Evolutionary conservation across 306 rosid species (phyloP).

Genomic region (Glycyrrhiza uralensis): DNA sequence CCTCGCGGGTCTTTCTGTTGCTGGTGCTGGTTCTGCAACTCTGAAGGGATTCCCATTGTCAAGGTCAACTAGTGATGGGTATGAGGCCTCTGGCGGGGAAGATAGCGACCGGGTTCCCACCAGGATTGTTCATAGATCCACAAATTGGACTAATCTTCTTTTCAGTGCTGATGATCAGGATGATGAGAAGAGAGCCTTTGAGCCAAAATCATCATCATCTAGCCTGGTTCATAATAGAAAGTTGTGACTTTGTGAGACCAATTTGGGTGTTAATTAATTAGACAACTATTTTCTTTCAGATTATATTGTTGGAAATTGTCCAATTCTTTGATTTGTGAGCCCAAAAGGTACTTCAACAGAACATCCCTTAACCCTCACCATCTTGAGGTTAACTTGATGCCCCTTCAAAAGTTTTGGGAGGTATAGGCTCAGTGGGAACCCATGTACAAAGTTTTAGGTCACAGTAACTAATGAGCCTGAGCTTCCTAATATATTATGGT

Average conservation of each 20-base stretch:
- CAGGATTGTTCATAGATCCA: slow-evolving; percentile 65
- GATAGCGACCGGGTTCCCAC: slow-evolving; percentile 91
- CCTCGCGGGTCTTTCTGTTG: slow-evolving; percentile 45
- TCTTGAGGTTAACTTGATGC: slow-evolving; percentile 32
- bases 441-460: slow-evolving; percentile 51
- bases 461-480: slow-evolving; percentile 24
- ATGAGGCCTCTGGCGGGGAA: slow-evolving; percentile 97
- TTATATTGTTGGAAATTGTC: slow-evolving; percentile 40
- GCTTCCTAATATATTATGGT: slow-evolving; percentile 22
- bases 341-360: slow-evolving; percentile 30
- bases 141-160: slow-evolving; percentile 76
- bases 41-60: slow-evolving; percentile 64
- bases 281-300: slow-evolving; percentile 35
- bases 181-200: slow-evolving; percentile 53
- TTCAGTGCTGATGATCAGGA: slow-evolving; percentile 71
- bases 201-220: slow-evolving; percentile 57
- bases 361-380: slow-evolving; percentile 32
- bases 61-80: slow-evolving; percentile 95
- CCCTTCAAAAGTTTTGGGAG: slow-evolving; percentile 31
- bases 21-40: slow-evolving; percentile 35
- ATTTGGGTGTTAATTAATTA: slow-evolving; percentile 28
- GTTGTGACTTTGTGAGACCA: slow-evolving; percentile 61
- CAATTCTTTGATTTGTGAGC: slow-evolving; percentile 84
- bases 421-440: slow-evolving; percentile 28
- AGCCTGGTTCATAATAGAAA: slow-evolving; percentile 51